Evolutionary conservation across 2,329 filamentous ascomycete genomes (phyloP).

Genomic region (Helicocarpus griseus): DNA sequence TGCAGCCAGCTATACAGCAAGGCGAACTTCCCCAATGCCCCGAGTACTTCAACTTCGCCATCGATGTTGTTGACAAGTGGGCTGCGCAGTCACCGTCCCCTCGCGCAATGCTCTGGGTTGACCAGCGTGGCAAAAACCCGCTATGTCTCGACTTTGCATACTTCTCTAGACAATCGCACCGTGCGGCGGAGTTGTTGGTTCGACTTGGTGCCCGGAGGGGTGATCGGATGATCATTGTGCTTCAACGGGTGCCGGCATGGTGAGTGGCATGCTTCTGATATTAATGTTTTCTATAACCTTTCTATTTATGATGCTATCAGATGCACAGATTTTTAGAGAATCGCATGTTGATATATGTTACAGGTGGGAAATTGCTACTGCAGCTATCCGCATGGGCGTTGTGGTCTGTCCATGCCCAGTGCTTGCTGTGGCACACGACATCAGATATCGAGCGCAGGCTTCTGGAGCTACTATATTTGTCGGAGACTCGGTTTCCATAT

Average conservation of each 20-base stretch:
- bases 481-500: slow-evolving; percentile 26
- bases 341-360: neutral
- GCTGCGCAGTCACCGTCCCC: slow-evolving; percentile 19
- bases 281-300: neutral
- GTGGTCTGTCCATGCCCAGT: slow-evolving; percentile 31
- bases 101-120: slow-evolving; percentile 31
- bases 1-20: neutral
- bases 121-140: slow-evolving; percentile 21
- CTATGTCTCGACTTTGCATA: slow-evolving; percentile 25
- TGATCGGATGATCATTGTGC: slow-evolving; percentile 28
- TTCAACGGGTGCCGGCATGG: slow-evolving; percentile 28
- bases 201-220: slow-evolving; percentile 23
- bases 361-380: slow-evolving; percentile 33
- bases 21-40: slow-evolving; percentile 9
- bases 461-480: slow-evolving; percentile 29
- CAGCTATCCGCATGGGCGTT: slow-evolving; percentile 26
- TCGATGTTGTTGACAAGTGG: slow-evolving; percentile 33
- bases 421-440: slow-evolving; percentile 30
- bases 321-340: neutral
- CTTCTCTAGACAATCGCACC: slow-evolving; percentile 28
- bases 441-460: slow-evolving; percentile 27
- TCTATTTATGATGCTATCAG: neutral
- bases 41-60: slow-evolving; percentile 31
- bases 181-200: slow-evolving; percentile 25
- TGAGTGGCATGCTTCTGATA: slow-evolving; percentile 1